These are phyloP conservation scores for Epichloe amarillans DNA, from an alignment of 2,329 filamentous ascomycete genomes.

Conservation along the genomic window DNA sequence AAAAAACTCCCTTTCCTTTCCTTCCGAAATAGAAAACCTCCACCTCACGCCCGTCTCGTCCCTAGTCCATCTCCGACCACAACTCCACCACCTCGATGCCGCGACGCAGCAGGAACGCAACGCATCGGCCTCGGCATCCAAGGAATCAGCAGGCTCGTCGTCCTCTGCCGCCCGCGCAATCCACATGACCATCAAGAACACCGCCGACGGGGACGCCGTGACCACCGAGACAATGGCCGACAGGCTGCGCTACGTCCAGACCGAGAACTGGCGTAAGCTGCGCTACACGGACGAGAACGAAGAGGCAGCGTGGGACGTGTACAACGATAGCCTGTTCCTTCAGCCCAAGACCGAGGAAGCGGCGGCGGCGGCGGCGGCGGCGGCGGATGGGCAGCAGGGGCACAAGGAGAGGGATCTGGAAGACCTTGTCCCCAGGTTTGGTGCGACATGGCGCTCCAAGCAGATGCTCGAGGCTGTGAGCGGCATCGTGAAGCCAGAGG, in stretches of 20 bases:
- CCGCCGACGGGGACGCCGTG: conserved; percentile 51
- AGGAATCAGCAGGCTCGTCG: conserved; percentile 20
- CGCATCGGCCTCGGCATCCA: conserved; percentile 25
- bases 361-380: conserved; percentile 4
- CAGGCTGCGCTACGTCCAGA: conserved; percentile 64
- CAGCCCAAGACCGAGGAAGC: conserved; percentile 7
- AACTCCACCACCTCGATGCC: conserved; percentile 88
- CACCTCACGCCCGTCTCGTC: conserved; percentile 76
- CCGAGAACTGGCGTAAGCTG: conserved; percentile 69
- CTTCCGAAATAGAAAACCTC: conserved; percentile 48
- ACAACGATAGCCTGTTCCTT: conserved; percentile 54
- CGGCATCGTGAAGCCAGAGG: conserved; percentile 25
- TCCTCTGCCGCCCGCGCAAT: conserved; percentile 55
- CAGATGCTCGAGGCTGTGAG: conserved; percentile 33
- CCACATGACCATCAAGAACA: conserved; percentile 75
- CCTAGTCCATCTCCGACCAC: conserved; percentile 77
- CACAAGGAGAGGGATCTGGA: conserved; percentile 13
- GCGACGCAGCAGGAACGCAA: conserved; percentile 53
- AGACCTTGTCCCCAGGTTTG: conserved; percentile 25
- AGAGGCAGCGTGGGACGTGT: conserved; percentile 61
- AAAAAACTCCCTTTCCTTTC: not conserved
- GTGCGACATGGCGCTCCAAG: conserved; percentile 29
- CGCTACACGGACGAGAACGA: conserved; percentile 73
- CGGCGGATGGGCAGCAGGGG: conserved; percentile 2
- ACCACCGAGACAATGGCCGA: conserved; percentile 60